phyloP scores from a whole-genome alignment of 1,139 yeast genomes.

The Debaryomyces fabryi region DNA sequence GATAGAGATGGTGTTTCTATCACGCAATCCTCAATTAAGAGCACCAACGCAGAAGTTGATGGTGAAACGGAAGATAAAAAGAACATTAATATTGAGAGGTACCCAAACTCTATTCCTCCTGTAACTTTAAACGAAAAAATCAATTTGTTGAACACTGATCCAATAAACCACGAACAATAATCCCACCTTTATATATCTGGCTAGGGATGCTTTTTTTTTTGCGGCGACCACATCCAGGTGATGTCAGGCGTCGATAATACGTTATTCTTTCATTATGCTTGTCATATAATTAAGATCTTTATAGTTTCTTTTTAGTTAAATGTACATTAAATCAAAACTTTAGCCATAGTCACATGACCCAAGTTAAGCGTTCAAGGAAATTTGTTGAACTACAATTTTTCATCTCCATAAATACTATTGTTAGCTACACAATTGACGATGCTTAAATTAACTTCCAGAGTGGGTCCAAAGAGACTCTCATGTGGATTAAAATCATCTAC shows the following conservation, averaged over 20 bases:
- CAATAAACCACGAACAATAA: neutral
- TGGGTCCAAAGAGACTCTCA: neutral
- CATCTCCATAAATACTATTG: neutral
- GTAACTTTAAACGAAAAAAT: constrained; percentile 37
- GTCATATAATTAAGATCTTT: neutral
- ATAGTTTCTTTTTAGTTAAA: neutral
- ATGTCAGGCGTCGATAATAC: neutral
- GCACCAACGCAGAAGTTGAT: constrained; percentile 37
- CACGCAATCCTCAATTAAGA: constrained; percentile 28
- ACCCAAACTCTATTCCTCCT: constrained; percentile 21
- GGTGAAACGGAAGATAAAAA: constrained; percentile 26
- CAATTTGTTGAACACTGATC: constrained; percentile 24
- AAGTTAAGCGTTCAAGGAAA: neutral
- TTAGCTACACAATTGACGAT: neutral
- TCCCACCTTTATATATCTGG: neutral
- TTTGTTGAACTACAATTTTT: neutral
- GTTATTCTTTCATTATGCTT: neutral
- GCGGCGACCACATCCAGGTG: neutral
- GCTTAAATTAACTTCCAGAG: constrained; percentile 3
- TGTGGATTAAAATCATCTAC: neutral
- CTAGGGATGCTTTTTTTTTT: neutral
- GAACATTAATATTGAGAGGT: constrained; percentile 10
- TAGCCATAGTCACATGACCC: neutral
- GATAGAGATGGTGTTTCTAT: constrained; percentile 1
- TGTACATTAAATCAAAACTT: neutral